Base-by-base conservation (phyloP, 169 alveolate genomes). In the Plasmodium inui region DNA sequence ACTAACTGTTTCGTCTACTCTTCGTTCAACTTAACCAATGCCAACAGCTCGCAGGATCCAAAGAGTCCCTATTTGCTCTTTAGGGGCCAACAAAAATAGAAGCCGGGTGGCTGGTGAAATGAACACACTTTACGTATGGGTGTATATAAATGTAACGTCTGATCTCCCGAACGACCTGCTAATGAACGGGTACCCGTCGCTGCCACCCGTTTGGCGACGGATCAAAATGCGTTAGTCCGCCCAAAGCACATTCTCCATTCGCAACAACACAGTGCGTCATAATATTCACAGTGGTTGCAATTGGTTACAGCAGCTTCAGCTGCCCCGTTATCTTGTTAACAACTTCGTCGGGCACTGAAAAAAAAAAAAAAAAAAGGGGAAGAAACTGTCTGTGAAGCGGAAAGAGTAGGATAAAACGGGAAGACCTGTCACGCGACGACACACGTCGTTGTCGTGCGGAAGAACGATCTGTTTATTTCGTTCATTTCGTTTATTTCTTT, bases 271-370 rank as follows among this genome's bases (percentile, higher is more conserved):
- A 44, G 0, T 4, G 22, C 26, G 7, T 50, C 61, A 50, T 17
- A 22, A n/a, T 26, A 67, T 22, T 22, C 37, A 67, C 34, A 67
- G 37, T 67, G 72, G 19, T 39, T n/a, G 32, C 22, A 26, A 41
- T 22, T 39, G 39, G 30, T 93, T 95, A 96, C 22, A 96, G 86
- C 80, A 96, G 93, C 76, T 94, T 94, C 70, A 96, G 92, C 72
- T 96, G 97, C 28, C 98, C 98, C 19, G 98, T 96, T 46, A 96
- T 95, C 76, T 92, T 94, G 84, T 96, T 89, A 44, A 95, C 92
- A 50, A 95, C 39, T 32, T 93, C 84, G 78, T 95, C 98, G 12
- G 98, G 98, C 14, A 95, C 98, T 96, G 71, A 53, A 32, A 81
- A 81, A 28, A 78, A 86, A 86, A 73, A 4, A 50, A 74, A 86